Conservation (phyloP, 768 basidiomycete species). For the Antrodiella citrinella region DNA sequence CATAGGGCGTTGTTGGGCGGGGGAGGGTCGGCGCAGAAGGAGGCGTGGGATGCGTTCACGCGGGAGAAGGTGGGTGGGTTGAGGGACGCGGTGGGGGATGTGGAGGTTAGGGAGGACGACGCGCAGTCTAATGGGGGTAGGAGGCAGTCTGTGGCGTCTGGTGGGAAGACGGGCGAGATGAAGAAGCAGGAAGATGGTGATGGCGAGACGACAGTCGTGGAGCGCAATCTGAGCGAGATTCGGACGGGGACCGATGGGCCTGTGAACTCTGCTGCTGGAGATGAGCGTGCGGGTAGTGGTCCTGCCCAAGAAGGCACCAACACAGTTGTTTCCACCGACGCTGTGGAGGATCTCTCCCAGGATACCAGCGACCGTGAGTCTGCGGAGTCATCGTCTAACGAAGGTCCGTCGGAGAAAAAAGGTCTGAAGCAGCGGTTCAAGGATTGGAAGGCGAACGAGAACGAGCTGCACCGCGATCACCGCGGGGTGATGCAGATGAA, state of each 20-base stretch:
- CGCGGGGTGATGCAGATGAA: conserved; percentile 59
- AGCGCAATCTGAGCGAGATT: neutral
- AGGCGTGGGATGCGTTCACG: conserved; percentile 21
- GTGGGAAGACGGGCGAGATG: neutral
- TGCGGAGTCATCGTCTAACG: conserved; percentile 14
- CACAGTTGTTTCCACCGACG: conserved; percentile 10
- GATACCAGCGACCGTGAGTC: neutral
- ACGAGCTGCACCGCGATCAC: conserved; percentile 43
- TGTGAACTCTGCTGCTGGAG: neutral
- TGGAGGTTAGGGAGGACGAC: conserved; percentile 11
- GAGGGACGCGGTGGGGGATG: conserved; percentile 15
- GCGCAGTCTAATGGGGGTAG: conserved; percentile 3
- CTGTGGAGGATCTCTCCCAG: conserved; percentile 5
- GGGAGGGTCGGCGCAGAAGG: conserved; percentile 16
- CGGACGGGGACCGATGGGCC: neutral
- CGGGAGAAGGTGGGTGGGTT: conserved; percentile 17
- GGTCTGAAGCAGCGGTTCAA: conserved; percentile 24
- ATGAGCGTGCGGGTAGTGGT: neutral
- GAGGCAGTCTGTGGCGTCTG: neutral
- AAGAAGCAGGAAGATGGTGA: neutral
- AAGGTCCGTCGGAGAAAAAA: conserved; percentile 16
- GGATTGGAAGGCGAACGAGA: conserved; percentile 35
- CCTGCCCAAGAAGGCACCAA: neutral
- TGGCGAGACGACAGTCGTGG: neutral
- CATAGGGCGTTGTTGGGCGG: conserved; percentile 18